Conservation (phyloP, 2,329 filamentous ascomycete species). For the Cercospora zeina region DNA sequence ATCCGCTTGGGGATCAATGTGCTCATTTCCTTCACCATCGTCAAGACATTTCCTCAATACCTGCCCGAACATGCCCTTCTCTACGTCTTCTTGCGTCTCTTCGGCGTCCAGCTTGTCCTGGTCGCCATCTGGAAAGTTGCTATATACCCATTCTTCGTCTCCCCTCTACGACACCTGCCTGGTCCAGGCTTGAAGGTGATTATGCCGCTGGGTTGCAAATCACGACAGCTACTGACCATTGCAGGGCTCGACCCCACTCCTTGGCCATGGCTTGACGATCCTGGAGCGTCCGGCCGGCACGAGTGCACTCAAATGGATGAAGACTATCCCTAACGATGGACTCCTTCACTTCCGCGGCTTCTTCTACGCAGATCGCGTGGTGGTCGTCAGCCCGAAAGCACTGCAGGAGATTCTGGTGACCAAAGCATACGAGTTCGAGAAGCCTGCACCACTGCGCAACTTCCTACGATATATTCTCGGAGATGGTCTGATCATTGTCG, state of each 20-base stretch:
- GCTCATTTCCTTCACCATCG: constrained; percentile 5
- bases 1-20: constrained; percentile 15
- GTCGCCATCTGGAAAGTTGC: constrained; percentile 25
- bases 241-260: constrained; percentile 33
- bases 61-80: constrained; percentile 29
- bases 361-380: constrained; percentile 43
- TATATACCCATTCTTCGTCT: constrained; percentile 44
- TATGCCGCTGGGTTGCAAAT: neutral
- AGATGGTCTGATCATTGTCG: constrained; percentile 53
- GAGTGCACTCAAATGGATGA: constrained; percentile 41
- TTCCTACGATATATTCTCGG: constrained; percentile 54
- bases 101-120: constrained; percentile 22
- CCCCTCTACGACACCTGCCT: constrained; percentile 45
- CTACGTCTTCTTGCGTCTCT: constrained; percentile 27
- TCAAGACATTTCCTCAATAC: constrained; percentile 24
- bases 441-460: constrained; percentile 46
- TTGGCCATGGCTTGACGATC: constrained; percentile 43
- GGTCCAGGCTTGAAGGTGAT: constrained; percentile 28
- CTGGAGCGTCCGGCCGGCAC: constrained; percentile 41
- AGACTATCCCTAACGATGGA: constrained; percentile 45
- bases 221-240: constrained; percentile 5
- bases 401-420: constrained; percentile 56
- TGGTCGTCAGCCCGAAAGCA: constrained; percentile 45
- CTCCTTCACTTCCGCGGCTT: constrained; percentile 45
- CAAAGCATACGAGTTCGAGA: constrained; percentile 57